Conservation (phyloP, 1,284 basidiomycete genomes). For the Sparassis latifolia region DNA sequence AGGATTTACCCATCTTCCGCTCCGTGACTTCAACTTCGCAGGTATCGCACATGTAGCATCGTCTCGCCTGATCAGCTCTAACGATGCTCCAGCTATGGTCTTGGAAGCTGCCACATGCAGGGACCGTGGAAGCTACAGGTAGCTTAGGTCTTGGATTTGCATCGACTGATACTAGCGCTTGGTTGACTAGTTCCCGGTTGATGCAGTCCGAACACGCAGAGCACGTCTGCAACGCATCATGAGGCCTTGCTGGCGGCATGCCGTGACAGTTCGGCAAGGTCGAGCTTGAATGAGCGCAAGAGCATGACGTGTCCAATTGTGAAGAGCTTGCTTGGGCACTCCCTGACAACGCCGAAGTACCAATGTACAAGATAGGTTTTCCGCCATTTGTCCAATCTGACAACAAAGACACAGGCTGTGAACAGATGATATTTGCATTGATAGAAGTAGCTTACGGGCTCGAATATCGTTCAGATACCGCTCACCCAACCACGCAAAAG, state of each 20-base stretch:
- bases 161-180: conserved; percentile 1
- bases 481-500: conserved; percentile 18
- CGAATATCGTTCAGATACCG: conserved; percentile 18
- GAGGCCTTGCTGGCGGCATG: no score
- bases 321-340: neutral
- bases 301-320: no score
- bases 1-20: conserved; percentile 12
- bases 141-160: conserved; percentile 8
- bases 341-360: neutral
- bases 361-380: conserved; percentile 14
- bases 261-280: neutral
- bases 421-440: neutral
- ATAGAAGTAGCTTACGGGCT: conserved; percentile 9
- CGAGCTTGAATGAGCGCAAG: no score
- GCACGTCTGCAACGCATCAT: no score
- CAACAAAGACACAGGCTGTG: neutral
- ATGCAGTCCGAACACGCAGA: no score
- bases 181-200: neutral
- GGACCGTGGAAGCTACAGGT: conserved; percentile 6
- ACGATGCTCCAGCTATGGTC: conserved; percentile 9
- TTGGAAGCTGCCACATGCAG: neutral
- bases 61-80: conserved; percentile 2
- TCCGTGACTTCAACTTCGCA: conserved; percentile 10
- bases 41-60: conserved; percentile 8
- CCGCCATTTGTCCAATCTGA: conserved; percentile 12